Conservation (phyloP, 2,329 filamentous ascomycete genomes). For the Exserohilum turcica region DNA sequence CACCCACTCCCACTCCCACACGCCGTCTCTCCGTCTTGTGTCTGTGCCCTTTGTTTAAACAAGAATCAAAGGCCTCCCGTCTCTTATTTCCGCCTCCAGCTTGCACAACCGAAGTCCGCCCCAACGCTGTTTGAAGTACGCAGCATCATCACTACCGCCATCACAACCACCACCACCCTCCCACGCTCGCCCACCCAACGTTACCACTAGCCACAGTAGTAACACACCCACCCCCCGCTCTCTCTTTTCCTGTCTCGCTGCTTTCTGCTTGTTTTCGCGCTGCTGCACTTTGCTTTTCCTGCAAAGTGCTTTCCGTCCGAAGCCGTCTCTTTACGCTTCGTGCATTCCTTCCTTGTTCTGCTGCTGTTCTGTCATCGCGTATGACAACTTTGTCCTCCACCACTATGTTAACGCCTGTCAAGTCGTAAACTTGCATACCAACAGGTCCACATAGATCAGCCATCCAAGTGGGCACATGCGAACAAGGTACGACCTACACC, state of each 20-base stretch:
- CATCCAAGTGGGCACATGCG: constrained; percentile 36
- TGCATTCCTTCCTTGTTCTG: constrained; percentile 34
- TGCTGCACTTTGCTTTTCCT: constrained; percentile 44
- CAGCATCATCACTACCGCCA: constrained; percentile 27
- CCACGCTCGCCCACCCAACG: constrained; percentile 22
- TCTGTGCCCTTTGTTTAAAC: constrained; percentile 35
- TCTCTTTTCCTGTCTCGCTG: constrained; percentile 41
- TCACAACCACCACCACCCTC: constrained; percentile 9
- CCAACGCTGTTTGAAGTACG: constrained; percentile 39
- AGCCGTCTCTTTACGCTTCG: constrained; percentile 41
- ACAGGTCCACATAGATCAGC: constrained; percentile 22
- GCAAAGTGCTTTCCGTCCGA: constrained; percentile 38
- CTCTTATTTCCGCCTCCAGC: constrained; percentile 31
- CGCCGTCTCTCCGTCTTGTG: constrained; percentile 6
- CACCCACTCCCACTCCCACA: not conserved
- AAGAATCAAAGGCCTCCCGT: constrained; percentile 44
- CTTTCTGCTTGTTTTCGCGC: constrained; percentile 33
- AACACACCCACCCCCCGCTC: constrained; percentile 18
- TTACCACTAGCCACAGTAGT: constrained; percentile 35
- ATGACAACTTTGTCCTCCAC: constrained; percentile 39
- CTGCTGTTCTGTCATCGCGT: constrained; percentile 32
- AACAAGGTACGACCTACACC: constrained; percentile 39
- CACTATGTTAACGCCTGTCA: constrained; percentile 39
- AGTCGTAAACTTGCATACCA: constrained; percentile 33
- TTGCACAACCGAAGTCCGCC: constrained; percentile 27